Conservation (phyloP, 768 basidiomycete species). For the Mycena kentingensis region DNA sequence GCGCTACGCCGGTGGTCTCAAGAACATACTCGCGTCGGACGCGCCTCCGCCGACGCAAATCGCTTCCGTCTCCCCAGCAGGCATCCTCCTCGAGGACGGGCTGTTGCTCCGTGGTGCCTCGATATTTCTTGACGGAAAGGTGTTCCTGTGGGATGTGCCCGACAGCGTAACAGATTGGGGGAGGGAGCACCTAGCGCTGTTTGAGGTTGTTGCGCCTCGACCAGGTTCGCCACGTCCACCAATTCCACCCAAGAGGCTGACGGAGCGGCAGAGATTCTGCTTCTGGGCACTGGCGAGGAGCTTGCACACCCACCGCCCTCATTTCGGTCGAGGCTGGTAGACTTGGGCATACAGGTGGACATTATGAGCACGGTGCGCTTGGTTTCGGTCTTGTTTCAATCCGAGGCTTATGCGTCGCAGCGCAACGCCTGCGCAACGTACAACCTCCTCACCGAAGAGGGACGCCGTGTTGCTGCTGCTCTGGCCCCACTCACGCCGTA, state of each 20-base stretch:
- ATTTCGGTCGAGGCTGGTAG: constrained; percentile 66
- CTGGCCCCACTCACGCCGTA: constrained; percentile 67
- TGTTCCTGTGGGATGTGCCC: constrained; percentile 90
- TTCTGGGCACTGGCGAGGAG: constrained; percentile 83
- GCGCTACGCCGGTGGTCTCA: constrained; percentile 49
- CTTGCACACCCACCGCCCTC: constrained; percentile 69
- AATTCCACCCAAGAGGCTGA: background rate
- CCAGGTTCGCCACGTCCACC: constrained; percentile 63
- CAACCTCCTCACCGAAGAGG: constrained; percentile 91
- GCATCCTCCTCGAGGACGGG: constrained; percentile 77
- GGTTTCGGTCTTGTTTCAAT: constrained; percentile 39
- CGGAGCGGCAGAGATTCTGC: constrained; percentile 68
- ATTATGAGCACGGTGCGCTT: constrained; percentile 76
- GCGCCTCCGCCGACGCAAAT: constrained; percentile 73
- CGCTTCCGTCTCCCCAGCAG: constrained; percentile 58
- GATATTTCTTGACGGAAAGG: constrained; percentile 83
- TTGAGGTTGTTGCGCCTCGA: constrained; percentile 79
- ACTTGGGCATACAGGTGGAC: constrained; percentile 84
- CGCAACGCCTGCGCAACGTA: constrained; percentile 85
- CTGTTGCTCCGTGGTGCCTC: constrained; percentile 75
- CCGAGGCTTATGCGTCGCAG: background rate
- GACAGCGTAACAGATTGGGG: constrained; percentile 66
- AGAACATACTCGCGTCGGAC: constrained; percentile 74
- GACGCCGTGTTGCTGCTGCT: constrained; percentile 88
- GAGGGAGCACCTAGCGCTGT: constrained; percentile 73